phyloP scores from a whole-genome alignment of 2,329 filamentous ascomycete species.

The Basipetospora chlamydospora region DNA sequence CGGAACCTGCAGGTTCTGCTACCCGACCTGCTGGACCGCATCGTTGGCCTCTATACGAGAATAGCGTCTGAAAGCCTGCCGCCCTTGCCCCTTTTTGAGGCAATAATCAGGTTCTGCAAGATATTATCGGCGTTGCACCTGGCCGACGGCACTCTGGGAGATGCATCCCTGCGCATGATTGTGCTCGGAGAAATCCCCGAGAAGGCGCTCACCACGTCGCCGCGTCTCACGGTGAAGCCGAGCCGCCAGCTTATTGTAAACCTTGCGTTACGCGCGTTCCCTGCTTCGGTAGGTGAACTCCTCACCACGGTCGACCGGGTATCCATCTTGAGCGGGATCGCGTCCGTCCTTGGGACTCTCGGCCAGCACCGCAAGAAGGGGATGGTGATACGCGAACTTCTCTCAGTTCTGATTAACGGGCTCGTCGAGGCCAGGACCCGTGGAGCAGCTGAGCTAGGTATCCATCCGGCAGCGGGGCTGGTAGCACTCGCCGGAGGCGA shows the following conservation, averaged over 20 bases:
- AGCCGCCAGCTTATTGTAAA: constrained; percentile 49
- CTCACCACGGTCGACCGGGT: constrained; percentile 63
- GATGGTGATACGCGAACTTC: constrained; percentile 72
- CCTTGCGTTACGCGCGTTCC: constrained; percentile 55
- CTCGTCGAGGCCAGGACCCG: constrained; percentile 83
- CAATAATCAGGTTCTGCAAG: constrained; percentile 58
- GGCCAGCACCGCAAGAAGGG: constrained; percentile 81
- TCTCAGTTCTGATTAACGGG: constrained; percentile 68
- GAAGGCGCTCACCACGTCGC: constrained; percentile 32
- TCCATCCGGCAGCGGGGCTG: constrained; percentile 82
- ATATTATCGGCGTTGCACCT: constrained; percentile 53
- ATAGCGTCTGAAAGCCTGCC: constrained; percentile 58
- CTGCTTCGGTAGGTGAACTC: constrained; percentile 48
- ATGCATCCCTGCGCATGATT: constrained; percentile 47
- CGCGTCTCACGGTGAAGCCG: constrained; percentile 40
- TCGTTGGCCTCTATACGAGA: constrained; percentile 58
- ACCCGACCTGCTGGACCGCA: constrained; percentile 62
- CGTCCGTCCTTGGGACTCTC: constrained; percentile 66
- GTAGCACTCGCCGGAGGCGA: constrained; percentile 50
- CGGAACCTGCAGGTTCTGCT: constrained; percentile 43
- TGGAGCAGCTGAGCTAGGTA: constrained; percentile 88
- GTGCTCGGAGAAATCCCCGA: constrained; percentile 45
- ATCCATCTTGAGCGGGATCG: constrained; percentile 71
- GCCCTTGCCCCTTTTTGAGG: constrained; percentile 56
- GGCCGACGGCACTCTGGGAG: constrained; percentile 46